Conservation (phyloP, 2,329 filamentous ascomycete species). For the Eurotiales sp. region DNA sequence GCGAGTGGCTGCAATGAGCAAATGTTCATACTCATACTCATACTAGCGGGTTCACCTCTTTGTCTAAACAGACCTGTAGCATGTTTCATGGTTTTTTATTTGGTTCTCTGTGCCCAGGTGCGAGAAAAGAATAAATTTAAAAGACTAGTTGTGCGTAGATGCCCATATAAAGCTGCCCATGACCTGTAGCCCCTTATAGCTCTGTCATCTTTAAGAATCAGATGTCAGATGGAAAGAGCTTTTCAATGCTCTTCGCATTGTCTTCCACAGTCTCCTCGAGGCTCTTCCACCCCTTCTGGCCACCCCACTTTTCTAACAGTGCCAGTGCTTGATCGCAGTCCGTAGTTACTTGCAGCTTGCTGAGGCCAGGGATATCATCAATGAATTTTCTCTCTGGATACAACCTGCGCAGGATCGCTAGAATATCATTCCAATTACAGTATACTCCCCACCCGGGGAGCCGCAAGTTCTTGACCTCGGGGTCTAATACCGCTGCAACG, state of each 20-base stretch:
- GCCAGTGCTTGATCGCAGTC: conserved; percentile 4
- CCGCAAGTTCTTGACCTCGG: conserved; percentile 1
- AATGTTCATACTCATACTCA: no score
- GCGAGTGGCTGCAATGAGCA: no score
- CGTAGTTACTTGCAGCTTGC: not conserved
- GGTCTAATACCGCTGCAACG: conserved; percentile 7
- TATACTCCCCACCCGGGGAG: conserved; percentile 6
- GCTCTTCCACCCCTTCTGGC: conserved; percentile 5
- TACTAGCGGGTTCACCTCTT: no score
- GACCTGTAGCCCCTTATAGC: no score
- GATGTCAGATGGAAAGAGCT: no score
- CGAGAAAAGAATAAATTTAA: no score
- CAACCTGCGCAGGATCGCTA: conserved; percentile 8
- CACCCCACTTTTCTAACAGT: conserved; percentile 10
- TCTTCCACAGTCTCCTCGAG: conserved; percentile 2
- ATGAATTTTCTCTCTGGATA: conserved; percentile 6
- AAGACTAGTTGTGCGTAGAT: no score
- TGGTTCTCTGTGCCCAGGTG: no score
- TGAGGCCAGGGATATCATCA: conserved; percentile 4
- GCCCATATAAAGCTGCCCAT: no score
- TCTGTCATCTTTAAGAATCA: no score
- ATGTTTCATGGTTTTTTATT: no score
- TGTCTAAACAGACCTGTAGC: no score
- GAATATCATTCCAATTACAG: conserved; percentile 11
- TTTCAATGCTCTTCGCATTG: not conserved